A percentile compares a stretch with the other conserved stretches of the same genome.
These are phyloP conservation scores for Blepharisma stoltei DNA, from an alignment of 73 alveolate genomes.

Conservation along the genomic window DNA sequence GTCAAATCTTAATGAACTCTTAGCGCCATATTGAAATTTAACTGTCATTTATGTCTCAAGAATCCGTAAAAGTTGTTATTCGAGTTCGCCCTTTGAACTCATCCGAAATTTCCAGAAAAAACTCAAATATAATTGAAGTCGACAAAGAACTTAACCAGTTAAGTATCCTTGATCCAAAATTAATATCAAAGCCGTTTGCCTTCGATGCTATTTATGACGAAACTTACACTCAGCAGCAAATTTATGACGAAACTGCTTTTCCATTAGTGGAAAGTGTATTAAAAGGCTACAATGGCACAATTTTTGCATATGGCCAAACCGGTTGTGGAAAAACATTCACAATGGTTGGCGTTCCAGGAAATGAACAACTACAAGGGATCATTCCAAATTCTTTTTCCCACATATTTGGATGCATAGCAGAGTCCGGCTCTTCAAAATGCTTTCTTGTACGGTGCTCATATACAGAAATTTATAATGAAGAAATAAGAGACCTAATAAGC, in stretches of 20 bases:
- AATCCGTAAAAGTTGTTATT: constrained; percentile 74
- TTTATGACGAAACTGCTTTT: constrained; percentile 72
- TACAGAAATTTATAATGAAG: constrained; percentile 96
- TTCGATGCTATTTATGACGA: constrained; percentile 81
- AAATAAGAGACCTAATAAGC: constrained; percentile 85
- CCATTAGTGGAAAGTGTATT: constrained; percentile 71
- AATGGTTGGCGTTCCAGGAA: constrained; percentile 80
- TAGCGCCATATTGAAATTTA: too few species aligned
- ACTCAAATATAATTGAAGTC: constrained; percentile 34
- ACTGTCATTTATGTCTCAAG: constrained; percentile 52
- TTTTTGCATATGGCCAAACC: constrained; percentile 93
- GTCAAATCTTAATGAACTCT: too few species aligned
- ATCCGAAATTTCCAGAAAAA: constrained; percentile 44
- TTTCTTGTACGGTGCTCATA: constrained; percentile 87
- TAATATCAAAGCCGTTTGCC: constrained; percentile 64
- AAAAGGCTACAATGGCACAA: constrained; percentile 85
- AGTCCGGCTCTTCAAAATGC: constrained; percentile 51
- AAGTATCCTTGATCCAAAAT: constrained; percentile 33
- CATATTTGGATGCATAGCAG: constrained; percentile 68
- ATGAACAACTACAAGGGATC: constrained; percentile 77
- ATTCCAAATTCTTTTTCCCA: constrained; percentile 90
- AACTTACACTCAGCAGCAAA: constrained; percentile 66
- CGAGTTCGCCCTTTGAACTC: constrained; percentile 72
- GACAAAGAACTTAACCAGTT: constrained; percentile 53
- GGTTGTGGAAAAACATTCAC: constrained; percentile 93